Base-by-base conservation (phyloP, 2,329 filamentous ascomycete genomes). In the Cytospora chrysosperma region DNA sequence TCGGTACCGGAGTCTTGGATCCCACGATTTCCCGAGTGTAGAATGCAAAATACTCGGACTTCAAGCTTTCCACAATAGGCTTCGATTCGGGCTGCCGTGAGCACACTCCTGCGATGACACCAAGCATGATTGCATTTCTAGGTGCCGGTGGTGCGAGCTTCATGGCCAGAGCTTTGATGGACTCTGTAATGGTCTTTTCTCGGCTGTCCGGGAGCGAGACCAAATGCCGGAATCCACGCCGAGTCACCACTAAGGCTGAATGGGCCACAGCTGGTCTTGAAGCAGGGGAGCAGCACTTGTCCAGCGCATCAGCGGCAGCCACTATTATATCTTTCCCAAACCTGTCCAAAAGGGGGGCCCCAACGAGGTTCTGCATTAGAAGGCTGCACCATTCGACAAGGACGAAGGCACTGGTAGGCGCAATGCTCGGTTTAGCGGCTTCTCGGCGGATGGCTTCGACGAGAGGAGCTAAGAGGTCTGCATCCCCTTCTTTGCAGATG, bases 311-410 rank as follows among this genome's bases (percentile, higher is more conserved):
- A 27, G 92, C 91, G 73, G 90, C 82, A 56, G 89, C 85, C 37
- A 85, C 75, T 30, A 96, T 77, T 50, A 95, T 77, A 37, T 92
- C 87, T 68, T 81, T 72, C 59, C 85, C 85, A 74, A 88, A 87
- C 70, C 81, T 81, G 57, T 85, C 83, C 88, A 88, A 93, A 51
- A 85, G 75, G 12, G 82, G 73, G 19, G 84, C 85, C 55, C 82
- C 82, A 34, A 85, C 85, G 28, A 93, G 81, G 63, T 89, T 83
- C 71, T 93, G 88, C 69, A 97, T 84, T 57, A 97, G 78, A 63
- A 94, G 75, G 64, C 89, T 90, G 75, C 88, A 92, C 94, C 94
- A 99, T 75, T 97, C 92, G 17, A 95, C 83, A 69, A 99, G 81
- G 56, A 96, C 92, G 73, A 97, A 96, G 6, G 93, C 91, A 75